Base-by-base conservation (phyloP, 352 stramenopile species). In the Globisporangium nodosum region DNA sequence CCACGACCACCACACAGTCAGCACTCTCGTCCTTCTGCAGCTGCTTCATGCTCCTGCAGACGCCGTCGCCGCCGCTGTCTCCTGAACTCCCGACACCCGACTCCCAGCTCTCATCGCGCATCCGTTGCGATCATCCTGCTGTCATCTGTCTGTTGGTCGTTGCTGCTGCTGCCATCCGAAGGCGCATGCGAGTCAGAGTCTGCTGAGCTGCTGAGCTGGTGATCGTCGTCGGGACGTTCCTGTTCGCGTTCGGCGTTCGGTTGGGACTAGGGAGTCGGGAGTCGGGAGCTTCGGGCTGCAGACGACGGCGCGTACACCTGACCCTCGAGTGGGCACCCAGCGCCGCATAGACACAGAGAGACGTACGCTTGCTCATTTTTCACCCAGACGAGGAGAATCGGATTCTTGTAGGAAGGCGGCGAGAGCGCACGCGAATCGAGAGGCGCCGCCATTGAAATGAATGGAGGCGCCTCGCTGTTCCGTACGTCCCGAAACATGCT, bases 311-410 rank as follows among this genome's bases (percentile, higher is more conserved):
- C 33, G 6, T 15, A 30, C 51, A 37, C 24, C 24, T 27, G 24
- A 27, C 24, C 24, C 24, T 27, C 24, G 24, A 27, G 24, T 27
- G 33, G 35, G 33, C 30, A 48, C 30, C 13, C 30, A 47, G 8
- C 9, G 9, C 27, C 33, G 31, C 16, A 48, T 45, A 27, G 13
- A 64, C 9, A 58, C 21, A 30, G 6, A 56, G 49, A 45, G 50
- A 48, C 42, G 24, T 89, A 91, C 81, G 81, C 75, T 91, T 91
- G 71, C 64, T 78, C 81, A 91, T 91, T 83, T 86, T 86, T 79
- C 78, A 84, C 75, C 87, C 79, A 81, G 66, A 88, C 73, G 50
- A 64, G 58, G 53, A 64, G 81, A 91, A 87, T 79, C 61, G 67
- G 70, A 66, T 71, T 73, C 69, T 77, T 74, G 56, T 51, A 51